Base-by-base conservation (phyloP, 1,139 yeast species). In the Kurtzmaniella natalensis region DNA sequence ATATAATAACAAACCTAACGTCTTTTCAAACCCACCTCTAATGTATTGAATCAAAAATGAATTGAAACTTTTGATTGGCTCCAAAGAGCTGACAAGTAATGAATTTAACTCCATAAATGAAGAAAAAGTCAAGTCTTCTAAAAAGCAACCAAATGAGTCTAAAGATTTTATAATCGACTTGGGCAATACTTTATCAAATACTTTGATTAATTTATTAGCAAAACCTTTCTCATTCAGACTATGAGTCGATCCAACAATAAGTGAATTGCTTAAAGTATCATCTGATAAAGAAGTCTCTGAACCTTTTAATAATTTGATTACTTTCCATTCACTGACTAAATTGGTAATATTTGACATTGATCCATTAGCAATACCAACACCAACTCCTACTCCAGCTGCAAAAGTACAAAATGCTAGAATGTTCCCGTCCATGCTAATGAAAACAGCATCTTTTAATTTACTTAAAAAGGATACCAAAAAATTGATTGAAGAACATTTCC, bases 341-440 rank as follows among this genome's bases (percentile, higher is more conserved):
- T 36, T 31, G 5, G 50, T 47, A 25, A 47, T 13, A 16, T 44
- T 21, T 3, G 54, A 40, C 9, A 50, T 46, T 10, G 57, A 41
- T 3, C 59, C 55, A 33, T 45, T 47, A 8, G 61, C 51, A 21
- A 55, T 33, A 10, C 57, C 54, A 14, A 61, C 40, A 1, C 70
- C 70, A 18, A 65, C 44, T 1, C 70, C 67, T 24, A 64, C 47
- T 1, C 70, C 70, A 11, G 64, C 29, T 1, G 64, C 46, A 39
- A 64, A 62, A 34, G 67, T 53, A 33, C 59, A 57, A 7, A 57
- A 18, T 8, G 59, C 37, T 61, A 57, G 56, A n/a, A 49, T 32
- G 13, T 41, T 42, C 14, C 29, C 31, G 27, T 22, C 18, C 16
- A 11, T 8, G 7, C 14, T 16, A 34, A 14, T 13, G 19, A 27